These are phyloP conservation scores for Epichloe typhina DNA, from an alignment of 2,329 filamentous ascomycete species.

Conservation along the genomic window DNA sequence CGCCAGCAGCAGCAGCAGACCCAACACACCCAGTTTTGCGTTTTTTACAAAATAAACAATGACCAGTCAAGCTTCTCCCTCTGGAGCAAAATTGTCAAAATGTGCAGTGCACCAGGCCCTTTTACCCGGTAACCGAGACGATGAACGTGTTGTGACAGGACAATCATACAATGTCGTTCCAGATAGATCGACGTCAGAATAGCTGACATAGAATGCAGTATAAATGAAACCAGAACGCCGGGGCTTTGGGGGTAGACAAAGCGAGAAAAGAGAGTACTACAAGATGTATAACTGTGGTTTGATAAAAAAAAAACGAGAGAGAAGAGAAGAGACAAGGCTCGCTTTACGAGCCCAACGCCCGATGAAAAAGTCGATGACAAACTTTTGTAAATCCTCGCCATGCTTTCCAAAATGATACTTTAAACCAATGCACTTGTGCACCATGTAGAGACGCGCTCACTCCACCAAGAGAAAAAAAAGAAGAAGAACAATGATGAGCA, in stretches of 20 bases:
- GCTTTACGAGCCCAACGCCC: conserved; percentile 15
- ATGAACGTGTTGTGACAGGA: neutral
- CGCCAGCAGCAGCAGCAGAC: neutral
- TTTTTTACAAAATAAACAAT: conserved; percentile 1
- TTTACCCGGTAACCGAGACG: neutral
- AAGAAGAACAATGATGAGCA: neutral
- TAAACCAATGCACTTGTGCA: conserved; percentile 6
- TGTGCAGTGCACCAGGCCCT: neutral
- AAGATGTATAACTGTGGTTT: neutral
- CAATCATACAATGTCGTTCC: neutral
- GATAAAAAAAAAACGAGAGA: neutral
- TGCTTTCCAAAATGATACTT: conserved; percentile 20
- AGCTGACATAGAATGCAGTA: neutral
- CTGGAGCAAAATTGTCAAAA: neutral
- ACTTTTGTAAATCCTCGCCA: conserved; percentile 19
- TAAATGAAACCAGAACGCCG: neutral
- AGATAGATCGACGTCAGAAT: neutral
- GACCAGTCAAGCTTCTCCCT: neutral
- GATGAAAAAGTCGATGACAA: conserved; percentile 7
- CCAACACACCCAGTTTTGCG: neutral
- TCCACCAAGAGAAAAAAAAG: conserved; percentile 2
- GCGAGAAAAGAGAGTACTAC: neutral
- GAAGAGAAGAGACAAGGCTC: neutral
- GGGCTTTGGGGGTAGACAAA: neutral
- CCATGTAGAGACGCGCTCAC: neutral